These are phyloP conservation scores for Podaxis sp. DNA, from an alignment of 768 basidiomycete genomes.

Conservation along the genomic window DNA sequence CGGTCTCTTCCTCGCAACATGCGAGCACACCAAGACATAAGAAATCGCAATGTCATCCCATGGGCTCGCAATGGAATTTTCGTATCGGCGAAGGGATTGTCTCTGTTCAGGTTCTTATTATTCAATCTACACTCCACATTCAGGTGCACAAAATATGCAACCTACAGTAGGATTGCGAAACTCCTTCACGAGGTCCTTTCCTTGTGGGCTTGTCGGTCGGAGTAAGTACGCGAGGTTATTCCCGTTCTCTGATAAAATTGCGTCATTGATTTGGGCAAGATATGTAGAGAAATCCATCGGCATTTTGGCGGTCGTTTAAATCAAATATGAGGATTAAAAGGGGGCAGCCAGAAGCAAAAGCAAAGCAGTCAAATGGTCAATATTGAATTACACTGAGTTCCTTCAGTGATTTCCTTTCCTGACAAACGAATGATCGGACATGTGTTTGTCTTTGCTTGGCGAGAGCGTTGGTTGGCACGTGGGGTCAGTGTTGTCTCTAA, in stretches of 20 bases:
- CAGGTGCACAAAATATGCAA: neutral
- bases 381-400: neutral
- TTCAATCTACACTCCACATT: neutral
- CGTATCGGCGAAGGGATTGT: slow-evolving; percentile 42
- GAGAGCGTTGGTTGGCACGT: neutral
- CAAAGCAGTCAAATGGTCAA: neutral
- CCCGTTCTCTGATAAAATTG: slow-evolving; percentile 62
- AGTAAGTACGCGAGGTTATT: slow-evolving; percentile 71
- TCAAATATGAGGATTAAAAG: no score
- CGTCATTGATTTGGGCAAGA: slow-evolving; percentile 58
- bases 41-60: slow-evolving; percentile 89
- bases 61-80: slow-evolving; percentile 64
- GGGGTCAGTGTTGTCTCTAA: neutral
- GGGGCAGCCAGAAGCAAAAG: no score
- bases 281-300: slow-evolving; percentile 61
- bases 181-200: slow-evolving; percentile 72
- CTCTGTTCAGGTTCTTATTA: slow-evolving; percentile 25
- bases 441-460: neutral
- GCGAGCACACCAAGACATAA: slow-evolving; percentile 73
- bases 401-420: neutral
- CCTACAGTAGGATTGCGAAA: slow-evolving; percentile 56
- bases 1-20: slow-evolving; percentile 64
- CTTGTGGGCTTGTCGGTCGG: slow-evolving; percentile 74
- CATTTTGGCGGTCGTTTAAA: slow-evolving; percentile 20
- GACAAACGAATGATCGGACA: no score